Evolutionary conservation across 805 yeast species (phyloP).

Genomic region (Myxozyma geophila): DNA sequence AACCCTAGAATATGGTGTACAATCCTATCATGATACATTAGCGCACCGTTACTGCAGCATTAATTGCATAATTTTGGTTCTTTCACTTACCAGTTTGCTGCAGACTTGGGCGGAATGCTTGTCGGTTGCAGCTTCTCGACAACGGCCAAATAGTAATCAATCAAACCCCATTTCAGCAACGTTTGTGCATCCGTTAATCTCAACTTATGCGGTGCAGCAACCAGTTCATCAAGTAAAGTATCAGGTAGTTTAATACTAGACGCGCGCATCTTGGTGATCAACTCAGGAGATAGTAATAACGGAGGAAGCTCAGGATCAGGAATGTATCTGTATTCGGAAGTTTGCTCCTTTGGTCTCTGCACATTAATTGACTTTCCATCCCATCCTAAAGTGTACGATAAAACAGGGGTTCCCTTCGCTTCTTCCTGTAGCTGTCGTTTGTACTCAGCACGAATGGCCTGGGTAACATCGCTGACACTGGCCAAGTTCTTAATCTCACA

Average conservation of each 20-base stretch:
- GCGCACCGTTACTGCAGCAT: not conserved
- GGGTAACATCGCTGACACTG: conserved; percentile 75
- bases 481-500: conserved; percentile 91
- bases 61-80: no score
- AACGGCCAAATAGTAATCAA: conserved; percentile 58
- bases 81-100: conserved; percentile 48
- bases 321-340: conserved; percentile 88
- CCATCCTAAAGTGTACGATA: conserved; percentile 90
- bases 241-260: conserved; percentile 66
- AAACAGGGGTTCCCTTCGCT: conserved; percentile 46
- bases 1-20: conserved; percentile 80
- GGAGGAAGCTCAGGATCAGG: conserved; percentile 90
- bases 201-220: conserved; percentile 57
- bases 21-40: conserved; percentile 64
- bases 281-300: conserved; percentile 51
- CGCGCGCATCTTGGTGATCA: conserved; percentile 42
- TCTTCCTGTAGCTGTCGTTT: conserved; percentile 64
- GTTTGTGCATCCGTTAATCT: conserved; percentile 77
- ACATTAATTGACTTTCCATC: conserved; percentile 71
- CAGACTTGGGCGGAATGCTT: conserved; percentile 35
- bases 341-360: conserved; percentile 76
- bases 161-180: conserved; percentile 57
- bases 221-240: conserved; percentile 53
- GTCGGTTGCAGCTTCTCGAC: conserved; percentile 43
- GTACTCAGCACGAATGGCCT: conserved; percentile 63